Base-by-base conservation (phyloP, 2,329 filamentous ascomycete species). In the Aspergillus awamori region DNA sequence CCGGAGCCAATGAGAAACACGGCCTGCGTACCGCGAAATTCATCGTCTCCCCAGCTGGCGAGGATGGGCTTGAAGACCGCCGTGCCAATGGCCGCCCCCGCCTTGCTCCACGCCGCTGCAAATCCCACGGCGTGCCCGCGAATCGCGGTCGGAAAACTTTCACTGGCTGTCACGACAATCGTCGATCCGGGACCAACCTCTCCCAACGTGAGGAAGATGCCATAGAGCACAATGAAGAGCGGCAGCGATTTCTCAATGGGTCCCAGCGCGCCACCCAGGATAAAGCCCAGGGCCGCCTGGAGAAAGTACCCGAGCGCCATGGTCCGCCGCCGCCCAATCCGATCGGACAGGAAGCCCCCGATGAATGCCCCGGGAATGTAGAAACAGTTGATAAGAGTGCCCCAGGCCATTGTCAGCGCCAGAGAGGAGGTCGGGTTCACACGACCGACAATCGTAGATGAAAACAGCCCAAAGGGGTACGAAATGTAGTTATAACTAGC, bases 391-490 rank as follows among this genome's bases (percentile, higher is more conserved):
- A 84, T 79, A 0, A 83, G 72, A 0, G 78, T 76, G 5, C 82
- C 81, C 74, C 77, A 81, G 7, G 80, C 80, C 24, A 83, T 73
- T 74, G 72, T 74, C 13, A 72, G 64, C 5, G 71, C 65, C 1
- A 83, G 68, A 5, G 76, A 80, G 13, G 80, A 75, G 33, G 73
- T 73, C 0, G 78, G 69, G 43, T 82, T 80, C 28, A 80, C 72
- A n/a, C 76, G 73, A 2, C 72, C 72, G 52, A 84, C 79, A 59
- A 86, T 85, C 11, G 83, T 84, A 0, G 81, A 82, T 63, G 79
- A 81, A 69, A 86, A 86, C 17, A 86, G 79, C 2, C 82, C 83
- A 62, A 85, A 85, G 0, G 84, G 84, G 60, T 83, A 82, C 0
- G 81, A 80, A 49, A 86, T 81, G 68, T 81, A 86, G 66, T 87